Conservation (phyloP, 2,329 filamentous ascomycete genomes). For the Colletotrichum sojae region DNA sequence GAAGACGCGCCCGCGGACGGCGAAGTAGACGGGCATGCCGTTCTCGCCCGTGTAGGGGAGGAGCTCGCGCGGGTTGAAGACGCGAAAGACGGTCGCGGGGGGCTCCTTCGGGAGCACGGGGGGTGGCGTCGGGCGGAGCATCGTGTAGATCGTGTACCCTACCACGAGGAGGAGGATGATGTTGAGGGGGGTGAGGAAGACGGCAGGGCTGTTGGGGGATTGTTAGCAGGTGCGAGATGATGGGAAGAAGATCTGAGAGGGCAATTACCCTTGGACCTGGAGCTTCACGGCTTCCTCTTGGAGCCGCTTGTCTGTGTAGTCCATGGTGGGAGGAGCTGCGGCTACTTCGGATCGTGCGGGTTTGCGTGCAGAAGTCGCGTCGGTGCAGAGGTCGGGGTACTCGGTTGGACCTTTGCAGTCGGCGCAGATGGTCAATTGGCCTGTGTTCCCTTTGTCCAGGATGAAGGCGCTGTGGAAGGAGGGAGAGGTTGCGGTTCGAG, state of each 20-base stretch:
- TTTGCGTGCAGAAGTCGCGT: too few species aligned
- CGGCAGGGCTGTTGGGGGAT: conserved; percentile 49
- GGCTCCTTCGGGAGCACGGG: conserved; percentile 65
- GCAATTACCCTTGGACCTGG: conserved; percentile 51
- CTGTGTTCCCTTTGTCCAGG: too few species aligned
- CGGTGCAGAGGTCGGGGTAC: too few species aligned
- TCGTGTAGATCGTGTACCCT: conserved; percentile 70
- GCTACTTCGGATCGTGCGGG: too few species aligned
- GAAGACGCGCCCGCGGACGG: conserved; percentile 92
- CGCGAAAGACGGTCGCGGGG: conserved; percentile 74
- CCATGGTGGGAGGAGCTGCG: conserved; percentile 55
- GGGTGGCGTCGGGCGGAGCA: conserved; percentile 65
- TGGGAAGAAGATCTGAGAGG: neutral
- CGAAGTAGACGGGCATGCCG: conserved; percentile 84
- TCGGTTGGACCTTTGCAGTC: too few species aligned
- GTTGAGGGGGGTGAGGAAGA: conserved; percentile 74
- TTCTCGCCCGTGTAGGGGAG: conserved; percentile 86
- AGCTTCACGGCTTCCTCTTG: conserved; percentile 66
- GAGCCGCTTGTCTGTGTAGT: conserved; percentile 71
- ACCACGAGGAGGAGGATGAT: conserved; percentile 69
- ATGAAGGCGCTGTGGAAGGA: too few species aligned
- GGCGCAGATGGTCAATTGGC: too few species aligned
- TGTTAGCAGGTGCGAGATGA: conserved; percentile 23
- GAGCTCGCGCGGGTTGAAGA: conserved; percentile 84
- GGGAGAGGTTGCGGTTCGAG: too few species aligned